A percentile compares a stretch with the other conserved stretches of the same genome.
These are phyloP conservation scores for Hypoxylon sp. DNA, from an alignment of 2,329 filamentous ascomycete genomes.

Conservation along the genomic window DNA sequence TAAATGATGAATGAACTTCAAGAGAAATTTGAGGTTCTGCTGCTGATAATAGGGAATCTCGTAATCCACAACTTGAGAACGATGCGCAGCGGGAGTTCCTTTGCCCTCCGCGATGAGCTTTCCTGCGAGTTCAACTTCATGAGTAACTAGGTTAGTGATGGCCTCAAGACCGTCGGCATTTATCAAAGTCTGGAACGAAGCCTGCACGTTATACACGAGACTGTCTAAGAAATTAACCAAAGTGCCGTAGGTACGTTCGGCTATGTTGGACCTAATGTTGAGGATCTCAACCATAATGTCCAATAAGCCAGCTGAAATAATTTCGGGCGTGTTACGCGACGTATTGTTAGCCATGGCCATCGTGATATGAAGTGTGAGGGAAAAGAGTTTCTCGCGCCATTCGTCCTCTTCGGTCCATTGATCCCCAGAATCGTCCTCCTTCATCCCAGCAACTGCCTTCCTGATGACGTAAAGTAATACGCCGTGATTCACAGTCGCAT, in stretches of 20 bases:
- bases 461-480: conserved; percentile 93
- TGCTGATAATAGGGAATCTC: conserved; percentile 94
- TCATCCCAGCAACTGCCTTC: conserved; percentile 89
- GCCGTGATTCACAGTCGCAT: conserved; percentile 95
- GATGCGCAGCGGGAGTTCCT: conserved; percentile 78
- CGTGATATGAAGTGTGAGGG: conserved; percentile 86
- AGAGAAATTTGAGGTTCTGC: conserved; percentile 90
- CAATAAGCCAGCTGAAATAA: conserved; percentile 90
- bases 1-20: conserved; percentile 97
- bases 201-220: conserved; percentile 86
- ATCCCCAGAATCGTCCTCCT: conserved; percentile 68
- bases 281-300: conserved; percentile 92
- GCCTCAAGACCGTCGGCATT: conserved; percentile 86
- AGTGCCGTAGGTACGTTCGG: conserved; percentile 85
- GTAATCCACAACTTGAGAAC: conserved; percentile 90
- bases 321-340: conserved; percentile 67
- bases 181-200: conserved; percentile 87
- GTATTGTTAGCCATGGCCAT: conserved; percentile 72
- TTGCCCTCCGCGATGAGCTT: conserved; percentile 75
- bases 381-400: conserved; percentile 92
- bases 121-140: conserved; percentile 80
- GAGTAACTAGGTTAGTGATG: conserved; percentile 88
- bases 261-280: conserved; percentile 83
- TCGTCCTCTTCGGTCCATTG: conserved; percentile 80
- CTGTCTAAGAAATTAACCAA: conserved; percentile 90